Conservation (phyloP, 345 rosid genomes). For the Isatis tinctoria region DNA sequence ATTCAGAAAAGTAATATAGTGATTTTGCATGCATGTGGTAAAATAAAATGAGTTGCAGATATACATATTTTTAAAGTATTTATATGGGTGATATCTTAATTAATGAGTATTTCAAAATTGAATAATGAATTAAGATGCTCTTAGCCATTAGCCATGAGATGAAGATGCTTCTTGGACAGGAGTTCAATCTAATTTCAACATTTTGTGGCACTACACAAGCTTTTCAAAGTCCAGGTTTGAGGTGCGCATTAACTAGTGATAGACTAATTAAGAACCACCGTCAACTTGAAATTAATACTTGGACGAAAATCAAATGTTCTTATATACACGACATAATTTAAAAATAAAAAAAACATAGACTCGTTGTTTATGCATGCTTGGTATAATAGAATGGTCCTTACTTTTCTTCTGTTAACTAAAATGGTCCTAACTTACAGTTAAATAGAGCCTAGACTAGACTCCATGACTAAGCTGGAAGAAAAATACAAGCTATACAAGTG, state of each 20-base stretch:
- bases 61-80: too few species aligned
- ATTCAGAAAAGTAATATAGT: too few species aligned
- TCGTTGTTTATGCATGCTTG: conserved; percentile 28
- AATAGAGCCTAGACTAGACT: conserved; percentile 30
- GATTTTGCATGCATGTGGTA: too few species aligned
- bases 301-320: background rate
- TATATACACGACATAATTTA: background rate
- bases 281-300: background rate
- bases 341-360: conserved; percentile 5
- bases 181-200: background rate
- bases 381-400: conserved; percentile 27
- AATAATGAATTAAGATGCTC: too few species aligned
- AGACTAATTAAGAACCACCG: background rate
- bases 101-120: too few species aligned
- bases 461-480: conserved; percentile 26
- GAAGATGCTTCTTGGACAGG: background rate
- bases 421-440: conserved; percentile 30
- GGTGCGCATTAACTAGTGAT: conserved; percentile 1
- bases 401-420: conserved; percentile 2
- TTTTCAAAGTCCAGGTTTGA: background rate
- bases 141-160: background rate
- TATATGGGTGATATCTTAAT: too few species aligned
- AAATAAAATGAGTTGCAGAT: too few species aligned
- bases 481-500: conserved; percentile 21
- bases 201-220: background rate